phyloP scores from a whole-genome alignment of 345 rosid species.

The Schrenkiella parvula region DNA sequence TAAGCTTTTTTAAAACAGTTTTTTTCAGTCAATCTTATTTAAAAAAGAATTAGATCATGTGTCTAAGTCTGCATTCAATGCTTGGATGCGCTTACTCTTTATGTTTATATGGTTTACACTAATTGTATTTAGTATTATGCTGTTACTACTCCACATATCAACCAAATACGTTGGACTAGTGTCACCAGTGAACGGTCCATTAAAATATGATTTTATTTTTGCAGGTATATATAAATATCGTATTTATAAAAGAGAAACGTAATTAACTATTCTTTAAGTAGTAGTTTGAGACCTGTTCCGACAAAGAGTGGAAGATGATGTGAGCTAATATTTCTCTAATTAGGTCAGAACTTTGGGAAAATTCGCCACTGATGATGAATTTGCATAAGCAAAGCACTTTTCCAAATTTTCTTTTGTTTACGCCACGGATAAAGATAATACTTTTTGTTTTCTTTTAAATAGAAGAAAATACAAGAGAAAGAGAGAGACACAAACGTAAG shows the following conservation, averaged over 20 bases:
- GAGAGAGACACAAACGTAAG: neutral
- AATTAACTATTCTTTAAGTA: slow-evolving; percentile 3
- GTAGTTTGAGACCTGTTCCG: slow-evolving; percentile 21
- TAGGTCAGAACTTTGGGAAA: slow-evolving; percentile 18
- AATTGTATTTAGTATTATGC: neutral
- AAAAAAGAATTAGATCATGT: no score
- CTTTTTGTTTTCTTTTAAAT: neutral
- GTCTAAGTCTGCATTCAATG: no score
- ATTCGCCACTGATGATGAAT: slow-evolving; percentile 5
- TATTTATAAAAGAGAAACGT: neutral
- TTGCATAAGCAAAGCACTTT: slow-evolving; percentile 14
- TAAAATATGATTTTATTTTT: neutral
- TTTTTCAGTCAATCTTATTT: no score
- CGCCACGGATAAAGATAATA: neutral
- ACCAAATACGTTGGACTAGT: neutral
- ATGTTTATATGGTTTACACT: neutral
- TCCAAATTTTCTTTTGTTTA: neutral
- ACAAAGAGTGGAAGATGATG: slow-evolving; percentile 25
- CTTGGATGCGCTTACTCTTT: neutral
- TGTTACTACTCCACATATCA: neutral
- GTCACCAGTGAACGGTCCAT: neutral
- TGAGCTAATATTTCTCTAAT: slow-evolving; percentile 8
- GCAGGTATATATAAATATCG: neutral
- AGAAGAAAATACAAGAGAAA: neutral
- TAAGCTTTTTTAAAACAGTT: no score